phyloP scores from a whole-genome alignment of 1,284 basidiomycete genomes.

The Entoloma clypeatum region DNA sequence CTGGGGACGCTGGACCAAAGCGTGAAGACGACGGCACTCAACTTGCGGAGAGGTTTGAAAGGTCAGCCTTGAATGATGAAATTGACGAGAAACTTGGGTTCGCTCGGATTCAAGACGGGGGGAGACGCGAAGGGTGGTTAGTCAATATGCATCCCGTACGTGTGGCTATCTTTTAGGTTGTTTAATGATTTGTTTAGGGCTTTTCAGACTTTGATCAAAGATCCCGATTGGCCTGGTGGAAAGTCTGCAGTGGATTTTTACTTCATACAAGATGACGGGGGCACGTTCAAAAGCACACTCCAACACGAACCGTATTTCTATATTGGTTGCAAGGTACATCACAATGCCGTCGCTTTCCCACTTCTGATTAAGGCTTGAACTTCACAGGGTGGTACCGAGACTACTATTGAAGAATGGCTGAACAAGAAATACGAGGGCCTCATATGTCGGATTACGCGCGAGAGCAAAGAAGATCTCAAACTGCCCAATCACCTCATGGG shows the following conservation, averaged over 20 bases:
- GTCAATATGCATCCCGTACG: slow-evolving; percentile 97
- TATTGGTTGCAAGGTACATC: slow-evolving; percentile 82
- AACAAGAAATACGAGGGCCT: slow-evolving; percentile 91
- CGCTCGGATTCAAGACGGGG: slow-evolving; percentile 70
- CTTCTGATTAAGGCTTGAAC: slow-evolving; percentile 6
- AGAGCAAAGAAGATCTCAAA: slow-evolving; percentile 92
- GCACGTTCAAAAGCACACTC: slow-evolving; percentile 93
- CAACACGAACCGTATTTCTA: slow-evolving; percentile 95
- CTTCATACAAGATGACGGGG: slow-evolving; percentile 96
- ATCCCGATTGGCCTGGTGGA: slow-evolving; percentile 76
- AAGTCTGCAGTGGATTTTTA: slow-evolving; percentile 94
- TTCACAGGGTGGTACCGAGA: slow-evolving; percentile 78
- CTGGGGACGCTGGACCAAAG: slow-evolving; percentile 48
- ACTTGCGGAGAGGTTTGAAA: slow-evolving; percentile 80
- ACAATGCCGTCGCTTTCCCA: slow-evolving; percentile 5
- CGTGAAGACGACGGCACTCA: slow-evolving; percentile 87
- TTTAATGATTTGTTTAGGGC: not conserved
- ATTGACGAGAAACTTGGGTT: slow-evolving; percentile 96
- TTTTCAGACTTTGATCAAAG: slow-evolving; percentile 77
- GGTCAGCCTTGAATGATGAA: slow-evolving; percentile 72
- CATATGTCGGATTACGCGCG: slow-evolving; percentile 73
- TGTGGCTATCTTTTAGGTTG: slow-evolving; percentile 17
- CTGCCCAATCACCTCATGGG: slow-evolving; percentile 96
- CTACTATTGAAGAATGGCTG: slow-evolving; percentile 93
- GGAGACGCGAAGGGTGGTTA: slow-evolving; percentile 83